These are phyloP conservation scores for Picea glauca DNA, from an alignment of 75 land plant species.

Conservation along the genomic window DNA sequence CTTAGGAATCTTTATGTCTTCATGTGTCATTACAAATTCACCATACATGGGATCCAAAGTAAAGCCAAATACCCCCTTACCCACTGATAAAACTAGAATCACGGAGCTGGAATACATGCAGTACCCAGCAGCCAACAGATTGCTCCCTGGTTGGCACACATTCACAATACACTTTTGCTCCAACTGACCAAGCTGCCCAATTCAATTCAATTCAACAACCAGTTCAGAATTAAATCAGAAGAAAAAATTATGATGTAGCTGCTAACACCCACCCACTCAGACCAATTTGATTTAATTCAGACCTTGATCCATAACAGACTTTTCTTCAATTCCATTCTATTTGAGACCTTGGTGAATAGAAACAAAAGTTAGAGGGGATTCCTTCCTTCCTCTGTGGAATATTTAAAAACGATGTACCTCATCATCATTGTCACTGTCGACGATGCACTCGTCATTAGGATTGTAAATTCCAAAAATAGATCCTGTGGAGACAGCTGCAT, in stretches of 20 bases:
- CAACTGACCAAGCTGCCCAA: constrained; percentile 43
- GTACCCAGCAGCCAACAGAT: constrained; percentile 91
- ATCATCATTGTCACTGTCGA: constrained; percentile 46
- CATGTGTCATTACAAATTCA: constrained; percentile 84
- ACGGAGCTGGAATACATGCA: constrained; percentile 98
- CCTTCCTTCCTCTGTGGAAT: too few relatives aligned
- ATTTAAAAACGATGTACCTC: constrained; percentile 21
- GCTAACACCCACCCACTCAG: too few relatives aligned
- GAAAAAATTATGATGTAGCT: too few relatives aligned
- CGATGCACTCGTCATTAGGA: constrained; percentile 79
- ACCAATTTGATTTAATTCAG: too few relatives aligned
- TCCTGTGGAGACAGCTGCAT: constrained; percentile 91
- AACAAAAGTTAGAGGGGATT: too few relatives aligned
- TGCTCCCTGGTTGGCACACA: constrained; percentile 92
- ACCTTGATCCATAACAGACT: too few relatives aligned
- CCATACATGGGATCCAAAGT: constrained; percentile 91
- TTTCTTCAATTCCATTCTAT: too few relatives aligned
- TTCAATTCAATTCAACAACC: not conserved
- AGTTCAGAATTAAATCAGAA: not conserved
- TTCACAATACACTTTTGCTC: constrained; percentile 70
- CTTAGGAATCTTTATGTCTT: constrained; percentile 73
- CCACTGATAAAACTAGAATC: constrained; percentile 77
- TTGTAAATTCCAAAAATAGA: constrained; percentile 92
- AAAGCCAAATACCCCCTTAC: constrained; percentile 80
- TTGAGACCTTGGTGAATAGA: too few relatives aligned